Percentiles rank a stretch among this genome's conserved stretches.
phyloP scores from a whole-genome alignment of 2,329 filamentous ascomycete genomes.

The Cadophora malorum region DNA sequence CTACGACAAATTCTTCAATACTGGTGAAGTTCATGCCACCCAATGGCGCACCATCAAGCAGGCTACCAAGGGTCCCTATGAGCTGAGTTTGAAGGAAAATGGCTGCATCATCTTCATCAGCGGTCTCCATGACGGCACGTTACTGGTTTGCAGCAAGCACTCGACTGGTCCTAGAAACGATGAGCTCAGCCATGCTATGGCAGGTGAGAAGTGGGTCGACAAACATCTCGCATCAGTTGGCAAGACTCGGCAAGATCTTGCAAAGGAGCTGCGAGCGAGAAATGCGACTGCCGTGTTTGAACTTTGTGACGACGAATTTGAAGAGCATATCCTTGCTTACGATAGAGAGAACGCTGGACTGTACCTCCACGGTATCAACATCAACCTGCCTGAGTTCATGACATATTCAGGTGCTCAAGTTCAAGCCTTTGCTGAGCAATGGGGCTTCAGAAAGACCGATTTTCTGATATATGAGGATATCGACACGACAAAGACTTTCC shows the following conservation, averaged over 20 bases:
- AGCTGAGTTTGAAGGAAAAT: constrained; percentile 96
- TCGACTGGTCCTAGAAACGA: constrained; percentile 80
- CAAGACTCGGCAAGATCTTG: constrained; percentile 79
- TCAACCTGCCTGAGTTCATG: constrained; percentile 90
- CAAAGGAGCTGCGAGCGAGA: constrained; percentile 73
- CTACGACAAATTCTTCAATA: constrained; percentile 99
- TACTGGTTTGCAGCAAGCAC: constrained; percentile 98
- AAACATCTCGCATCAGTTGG: constrained; percentile 78
- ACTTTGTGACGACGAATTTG: constrained; percentile 93
- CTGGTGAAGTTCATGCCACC: constrained; percentile 80
- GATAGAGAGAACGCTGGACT: constrained; percentile 82
- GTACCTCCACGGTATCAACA: constrained; percentile 94
- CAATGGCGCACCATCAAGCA: constrained; percentile 80
- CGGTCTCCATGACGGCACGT: constrained; percentile 84
- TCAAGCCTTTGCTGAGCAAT: constrained; percentile 85
- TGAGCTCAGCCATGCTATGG: constrained; percentile 80
- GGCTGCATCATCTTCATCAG: constrained; percentile 99
- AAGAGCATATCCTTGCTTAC: constrained; percentile 96
- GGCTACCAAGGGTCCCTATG: constrained; percentile 85
- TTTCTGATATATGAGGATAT: constrained; percentile 80
- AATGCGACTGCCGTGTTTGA: constrained; percentile 97
- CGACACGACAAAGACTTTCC: constrained; percentile 75
- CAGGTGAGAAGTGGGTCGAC: constrained; percentile 83
- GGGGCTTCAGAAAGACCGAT: constrained; percentile 92
- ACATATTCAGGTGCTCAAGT: constrained; percentile 86